Percentiles rank a stretch among this genome's conserved stretches.
Evolutionary conservation across 129 eudicot species (phyloP).

Genomic region (Apium graveolens): DNA sequence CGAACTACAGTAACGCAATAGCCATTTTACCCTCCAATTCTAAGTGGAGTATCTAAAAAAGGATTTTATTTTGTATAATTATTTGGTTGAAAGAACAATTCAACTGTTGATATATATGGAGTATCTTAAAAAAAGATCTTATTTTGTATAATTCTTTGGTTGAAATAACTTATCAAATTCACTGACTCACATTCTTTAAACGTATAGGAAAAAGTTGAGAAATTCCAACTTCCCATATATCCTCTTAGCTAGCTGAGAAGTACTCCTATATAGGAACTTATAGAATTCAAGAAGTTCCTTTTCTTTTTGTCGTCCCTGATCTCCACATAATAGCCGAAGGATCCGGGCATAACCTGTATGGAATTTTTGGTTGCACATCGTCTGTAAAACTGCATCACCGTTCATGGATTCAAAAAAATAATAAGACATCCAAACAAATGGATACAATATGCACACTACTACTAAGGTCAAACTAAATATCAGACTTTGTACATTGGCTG

Average conservation of each 20-base stretch:
- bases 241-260: not conserved
- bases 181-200: not conserved
- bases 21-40: too few species aligned
- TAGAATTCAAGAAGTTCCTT: not conserved
- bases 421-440: not conserved
- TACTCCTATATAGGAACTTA: not conserved
- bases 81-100: too few species aligned
- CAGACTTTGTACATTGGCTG: not conserved
- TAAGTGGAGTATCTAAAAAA: too few species aligned
- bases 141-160: not conserved
- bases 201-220: not conserved
- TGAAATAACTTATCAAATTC: not conserved
- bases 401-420: not conserved
- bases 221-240: not conserved
- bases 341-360: constrained; percentile 75
- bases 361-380: constrained; percentile 52
- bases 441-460: not conserved
- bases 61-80: too few species aligned
- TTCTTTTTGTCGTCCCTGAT: constrained; percentile 45
- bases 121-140: too few species aligned
- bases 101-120: too few species aligned
- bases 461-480: not conserved
- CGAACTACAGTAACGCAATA: too few species aligned
- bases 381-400: constrained; percentile 59
- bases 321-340: constrained; percentile 88